Percentiles rank a stretch among this genome's conserved stretches.
These are phyloP conservation scores for Lactifluus echinatus DNA, from an alignment of 768 basidiomycete species.

Conservation along the genomic window DNA sequence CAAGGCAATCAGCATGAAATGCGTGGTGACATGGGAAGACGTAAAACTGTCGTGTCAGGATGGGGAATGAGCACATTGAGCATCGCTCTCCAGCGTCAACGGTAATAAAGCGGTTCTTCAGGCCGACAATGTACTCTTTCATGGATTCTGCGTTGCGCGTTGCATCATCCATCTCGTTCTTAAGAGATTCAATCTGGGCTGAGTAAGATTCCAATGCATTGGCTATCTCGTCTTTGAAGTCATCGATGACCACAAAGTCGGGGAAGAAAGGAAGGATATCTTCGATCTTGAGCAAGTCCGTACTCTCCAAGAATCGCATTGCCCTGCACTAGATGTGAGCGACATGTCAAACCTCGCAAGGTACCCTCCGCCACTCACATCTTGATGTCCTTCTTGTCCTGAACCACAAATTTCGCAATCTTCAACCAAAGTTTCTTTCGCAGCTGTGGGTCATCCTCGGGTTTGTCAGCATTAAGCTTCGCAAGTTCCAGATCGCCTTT, in stretches of 20 bases:
- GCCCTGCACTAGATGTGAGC: slow-evolving; percentile 48
- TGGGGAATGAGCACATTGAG: slow-evolving; percentile 62
- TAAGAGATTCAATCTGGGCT: slow-evolving; percentile 80
- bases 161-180: slow-evolving; percentile 94
- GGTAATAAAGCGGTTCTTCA: slow-evolving; percentile 87
- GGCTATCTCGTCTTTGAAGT: slow-evolving; percentile 98
- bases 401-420: slow-evolving; percentile 96
- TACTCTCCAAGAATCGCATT: slow-evolving; percentile 93
- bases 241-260: slow-evolving; percentile 97
- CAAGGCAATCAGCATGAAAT: slow-evolving; percentile 97
- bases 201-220: slow-evolving; percentile 92
- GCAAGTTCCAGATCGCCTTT: slow-evolving; percentile 94
- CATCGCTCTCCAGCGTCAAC: slow-evolving; percentile 85
- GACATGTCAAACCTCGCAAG: neutral
- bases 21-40: slow-evolving; percentile 97
- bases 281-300: slow-evolving; percentile 92
- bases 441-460: slow-evolving; percentile 78
- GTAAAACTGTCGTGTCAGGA: slow-evolving; percentile 90
- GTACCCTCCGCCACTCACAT: slow-evolving; percentile 52
- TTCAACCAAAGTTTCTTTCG: slow-evolving; percentile 96
- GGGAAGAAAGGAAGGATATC: slow-evolving; percentile 99
- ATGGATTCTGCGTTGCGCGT: slow-evolving; percentile 88
- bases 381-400: slow-evolving; percentile 97
- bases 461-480: slow-evolving; percentile 91
- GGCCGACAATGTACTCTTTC: slow-evolving; percentile 78